These are phyloP conservation scores for Tolypocladium sp. DNA, from an alignment of 2,329 filamentous ascomycete species.

Conservation along the genomic window DNA sequence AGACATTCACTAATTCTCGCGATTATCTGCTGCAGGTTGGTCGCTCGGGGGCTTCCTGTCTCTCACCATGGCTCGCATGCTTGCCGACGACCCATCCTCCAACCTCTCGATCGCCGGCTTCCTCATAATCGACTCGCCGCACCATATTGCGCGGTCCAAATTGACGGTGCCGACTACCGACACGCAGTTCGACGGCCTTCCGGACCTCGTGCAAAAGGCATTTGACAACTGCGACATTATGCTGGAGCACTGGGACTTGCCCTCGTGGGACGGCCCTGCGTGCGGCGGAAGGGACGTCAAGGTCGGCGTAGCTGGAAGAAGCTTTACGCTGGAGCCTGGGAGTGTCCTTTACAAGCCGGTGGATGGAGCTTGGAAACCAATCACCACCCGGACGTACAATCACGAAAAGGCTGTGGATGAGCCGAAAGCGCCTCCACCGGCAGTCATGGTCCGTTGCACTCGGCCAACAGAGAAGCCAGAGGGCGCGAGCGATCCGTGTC, in stretches of 20 bases:
- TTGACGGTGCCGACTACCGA: constrained; percentile 7
- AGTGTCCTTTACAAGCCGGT: constrained; percentile 13
- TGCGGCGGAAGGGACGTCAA: constrained; percentile 3
- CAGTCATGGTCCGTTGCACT: constrained; percentile 13
- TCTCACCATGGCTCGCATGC: constrained; percentile 13
- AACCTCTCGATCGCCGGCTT: constrained; percentile 14
- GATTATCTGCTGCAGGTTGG: constrained; percentile 12
- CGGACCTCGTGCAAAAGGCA: constrained; percentile 15
- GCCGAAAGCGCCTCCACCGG: constrained; percentile 11
- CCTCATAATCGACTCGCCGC: constrained; percentile 18
- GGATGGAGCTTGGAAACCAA: constrained; percentile 8
- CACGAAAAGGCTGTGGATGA: not conserved
- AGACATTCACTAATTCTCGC: not conserved
- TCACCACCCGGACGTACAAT: constrained; percentile 3
- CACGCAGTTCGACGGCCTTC: constrained; percentile 10
- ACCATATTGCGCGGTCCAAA: constrained; percentile 12
- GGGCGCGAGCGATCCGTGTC: constrained; percentile 4
- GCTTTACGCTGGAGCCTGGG: constrained; percentile 7
- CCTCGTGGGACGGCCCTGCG: constrained; percentile 12
- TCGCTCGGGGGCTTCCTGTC: constrained; percentile 19
- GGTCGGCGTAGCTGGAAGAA: constrained; percentile 9
- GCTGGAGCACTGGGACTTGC: constrained; percentile 18
- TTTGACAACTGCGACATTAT: constrained; percentile 20
- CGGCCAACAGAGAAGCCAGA: constrained; percentile 2
- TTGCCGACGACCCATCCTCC: constrained; percentile 12